phyloP scores from a whole-genome alignment of 106 monocot genomes.

The Acanthochlamys bracteata region DNA sequence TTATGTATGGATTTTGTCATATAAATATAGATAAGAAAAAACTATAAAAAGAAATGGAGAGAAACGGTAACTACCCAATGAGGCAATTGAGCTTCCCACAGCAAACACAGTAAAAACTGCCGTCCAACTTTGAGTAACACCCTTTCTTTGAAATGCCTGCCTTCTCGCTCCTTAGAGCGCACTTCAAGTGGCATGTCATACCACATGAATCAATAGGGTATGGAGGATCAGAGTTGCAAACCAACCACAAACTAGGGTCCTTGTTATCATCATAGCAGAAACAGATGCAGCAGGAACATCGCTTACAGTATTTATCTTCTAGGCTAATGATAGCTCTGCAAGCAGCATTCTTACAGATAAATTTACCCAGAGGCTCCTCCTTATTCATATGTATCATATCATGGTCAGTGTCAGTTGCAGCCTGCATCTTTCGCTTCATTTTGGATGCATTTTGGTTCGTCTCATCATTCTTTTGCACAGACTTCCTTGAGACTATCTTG shows the following conservation, averaged over 20 bases:
- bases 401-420: neutral
- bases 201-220: slow-evolving; percentile 47
- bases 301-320: slow-evolving; percentile 52
- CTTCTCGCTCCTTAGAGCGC: slow-evolving; percentile 56
- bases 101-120: slow-evolving; percentile 54
- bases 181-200: slow-evolving; percentile 75
- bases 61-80: slow-evolving; percentile 17
- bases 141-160: slow-evolving; percentile 35
- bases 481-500: slow-evolving; percentile 48
- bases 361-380: neutral
- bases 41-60: neutral
- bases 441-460: slow-evolving; percentile 15
- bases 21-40: too few relatives aligned
- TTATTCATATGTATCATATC: neutral
- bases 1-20: too few relatives aligned
- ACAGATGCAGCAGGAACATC: slow-evolving; percentile 81
- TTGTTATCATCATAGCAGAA: slow-evolving; percentile 74
- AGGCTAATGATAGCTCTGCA: slow-evolving; percentile 44
- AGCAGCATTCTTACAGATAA: slow-evolving; percentile 50
- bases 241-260: slow-evolving; percentile 84
- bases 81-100: slow-evolving; percentile 60
- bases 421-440: slow-evolving; percentile 21
- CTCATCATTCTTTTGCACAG: slow-evolving; percentile 21
- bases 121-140: slow-evolving; percentile 34
- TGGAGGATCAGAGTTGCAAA: slow-evolving; percentile 48